phyloP scores from a whole-genome alignment of 2,329 filamentous ascomycete species.

The Ambrosiella beaveri region DNA sequence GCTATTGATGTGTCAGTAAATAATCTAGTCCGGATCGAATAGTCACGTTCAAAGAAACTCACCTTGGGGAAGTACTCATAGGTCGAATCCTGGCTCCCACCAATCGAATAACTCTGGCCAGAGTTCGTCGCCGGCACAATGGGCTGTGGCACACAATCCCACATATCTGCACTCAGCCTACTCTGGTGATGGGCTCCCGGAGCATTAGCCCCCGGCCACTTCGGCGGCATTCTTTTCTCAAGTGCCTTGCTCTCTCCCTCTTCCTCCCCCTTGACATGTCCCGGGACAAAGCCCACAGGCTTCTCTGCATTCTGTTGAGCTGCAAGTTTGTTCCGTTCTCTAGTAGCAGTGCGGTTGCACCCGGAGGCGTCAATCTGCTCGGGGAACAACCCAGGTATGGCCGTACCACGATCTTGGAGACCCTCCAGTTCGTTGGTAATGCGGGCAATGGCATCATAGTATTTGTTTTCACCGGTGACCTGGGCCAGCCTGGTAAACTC shows the following conservation, averaged over 20 bases:
- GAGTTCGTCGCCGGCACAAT: conserved; percentile 31
- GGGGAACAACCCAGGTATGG: conserved; percentile 66
- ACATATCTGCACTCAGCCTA: not conserved
- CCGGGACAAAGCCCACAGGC: conserved; percentile 3
- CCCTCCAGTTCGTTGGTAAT: conserved; percentile 67
- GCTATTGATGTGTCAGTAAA: conserved; percentile 30
- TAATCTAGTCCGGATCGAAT: not conserved
- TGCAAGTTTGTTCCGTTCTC: conserved; percentile 11
- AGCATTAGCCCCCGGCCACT: not conserved
- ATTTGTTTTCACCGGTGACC: conserved; percentile 62
- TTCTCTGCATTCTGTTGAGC: not conserved
- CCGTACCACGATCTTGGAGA: conserved; percentile 51
- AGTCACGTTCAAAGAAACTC: conserved; percentile 7
- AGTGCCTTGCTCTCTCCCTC: not conserved
- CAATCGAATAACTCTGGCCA: conserved; percentile 38
- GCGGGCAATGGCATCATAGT: conserved; percentile 77
- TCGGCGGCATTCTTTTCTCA: not conserved
- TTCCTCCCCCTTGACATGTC: no score
- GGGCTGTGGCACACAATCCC: conserved; percentile 41
- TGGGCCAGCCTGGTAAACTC: conserved; percentile 85
- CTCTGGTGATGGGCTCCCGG: not conserved
- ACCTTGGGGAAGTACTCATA: conserved; percentile 55
- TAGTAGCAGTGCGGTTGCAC: conserved; percentile 42
- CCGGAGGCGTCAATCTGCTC: conserved; percentile 59
- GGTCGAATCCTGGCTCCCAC: conserved; percentile 50